Conservation (phyloP, 441 rosid species). For the Gossypium schwendimanii region DNA sequence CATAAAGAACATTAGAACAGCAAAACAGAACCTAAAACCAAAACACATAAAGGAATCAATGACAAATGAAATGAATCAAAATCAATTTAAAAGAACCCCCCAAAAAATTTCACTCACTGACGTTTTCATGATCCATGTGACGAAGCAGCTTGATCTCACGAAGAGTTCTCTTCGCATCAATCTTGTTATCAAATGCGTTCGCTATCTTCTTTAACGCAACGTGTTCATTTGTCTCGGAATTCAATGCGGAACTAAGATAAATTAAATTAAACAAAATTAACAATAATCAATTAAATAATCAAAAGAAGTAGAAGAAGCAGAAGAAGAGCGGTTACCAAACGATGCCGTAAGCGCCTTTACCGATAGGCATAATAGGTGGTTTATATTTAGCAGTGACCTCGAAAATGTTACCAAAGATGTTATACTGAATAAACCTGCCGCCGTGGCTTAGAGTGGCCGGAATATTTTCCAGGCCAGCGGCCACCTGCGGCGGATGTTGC, state of each 20-base stretch:
- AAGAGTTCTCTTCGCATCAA: conserved; percentile 82
- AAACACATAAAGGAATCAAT: not conserved
- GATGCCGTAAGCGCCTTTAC: conserved; percentile 94
- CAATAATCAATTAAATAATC: not conserved
- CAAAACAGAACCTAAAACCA: too few species aligned
- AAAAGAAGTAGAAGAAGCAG: not conserved
- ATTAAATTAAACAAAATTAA: not conserved
- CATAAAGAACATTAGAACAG: too few species aligned
- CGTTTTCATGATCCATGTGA: conserved; percentile 90
- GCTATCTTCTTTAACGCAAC: conserved; percentile 83
- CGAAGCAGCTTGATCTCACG: conserved; percentile 94
- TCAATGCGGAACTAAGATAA: conserved; percentile 47
- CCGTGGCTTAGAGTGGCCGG: conserved; percentile 86
- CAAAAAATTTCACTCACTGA: conserved; percentile 45
- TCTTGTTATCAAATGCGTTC: conserved; percentile 62
- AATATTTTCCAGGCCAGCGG: conserved; percentile 35
- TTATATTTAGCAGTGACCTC: conserved; percentile 92
- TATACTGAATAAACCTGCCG: conserved; percentile 80
- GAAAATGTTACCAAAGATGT: conserved; percentile 85
- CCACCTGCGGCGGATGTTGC: conserved; percentile 29
- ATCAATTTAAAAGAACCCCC: not conserved
- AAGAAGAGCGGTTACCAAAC: conserved; percentile 46
- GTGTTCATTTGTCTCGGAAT: conserved; percentile 66
- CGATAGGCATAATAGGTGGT: conserved; percentile 91
- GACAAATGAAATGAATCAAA: not conserved